Evolutionary conservation across 371 early-diverging fungal genomes (phyloP), one percentile per base, ranked within the genome.

Genomic region (Syncephalastrum sp.): DNA sequence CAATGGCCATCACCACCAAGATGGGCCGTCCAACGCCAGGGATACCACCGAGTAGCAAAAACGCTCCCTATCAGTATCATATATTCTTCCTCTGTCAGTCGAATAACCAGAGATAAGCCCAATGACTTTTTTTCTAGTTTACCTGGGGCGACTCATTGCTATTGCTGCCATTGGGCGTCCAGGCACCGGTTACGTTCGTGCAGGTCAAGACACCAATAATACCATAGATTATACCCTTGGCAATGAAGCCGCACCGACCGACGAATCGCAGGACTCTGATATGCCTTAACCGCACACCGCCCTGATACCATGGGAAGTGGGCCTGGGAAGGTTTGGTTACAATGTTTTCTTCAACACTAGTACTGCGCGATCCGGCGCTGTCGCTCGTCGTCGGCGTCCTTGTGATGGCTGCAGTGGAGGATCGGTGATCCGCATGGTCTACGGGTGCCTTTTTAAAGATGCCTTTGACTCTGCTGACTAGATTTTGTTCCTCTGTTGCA

Each of bases 121-220:
- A 12, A 46, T 29, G 17, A 50, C 33, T n/a, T 15, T 6, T n/a
- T 44, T 50, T n/a, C 1, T 6, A 12, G 29, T 50, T 50, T 54
- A 63, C 64, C 64, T 58, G 58, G 1, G 70, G 66, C 33, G 59
- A 60, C 24, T 64, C 50, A 2, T 57, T 50, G 44, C 47, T 49
- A 42, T 49, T 44, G 29, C 69, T 68, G 16, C 72, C 72, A 38
- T 71, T 67, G 0, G 74, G 74, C 17, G 67, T 69, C 41, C 38
- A 59, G 54, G 49, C 67, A 63, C 41, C 47, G 7, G 19, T 23
- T 16, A 46, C 47, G 15, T 46, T 46, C 1, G 47, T 46, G 23
- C 47, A 46, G 16, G 47, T 46, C 45, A 69, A 27, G 3, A 62
- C 65, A 43, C 66, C 70, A 53, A 69, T 63, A 44, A 69, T 57